Base-by-base conservation (phyloP, 2,329 filamentous ascomycete species). In the Zarea fungicola region DNA sequence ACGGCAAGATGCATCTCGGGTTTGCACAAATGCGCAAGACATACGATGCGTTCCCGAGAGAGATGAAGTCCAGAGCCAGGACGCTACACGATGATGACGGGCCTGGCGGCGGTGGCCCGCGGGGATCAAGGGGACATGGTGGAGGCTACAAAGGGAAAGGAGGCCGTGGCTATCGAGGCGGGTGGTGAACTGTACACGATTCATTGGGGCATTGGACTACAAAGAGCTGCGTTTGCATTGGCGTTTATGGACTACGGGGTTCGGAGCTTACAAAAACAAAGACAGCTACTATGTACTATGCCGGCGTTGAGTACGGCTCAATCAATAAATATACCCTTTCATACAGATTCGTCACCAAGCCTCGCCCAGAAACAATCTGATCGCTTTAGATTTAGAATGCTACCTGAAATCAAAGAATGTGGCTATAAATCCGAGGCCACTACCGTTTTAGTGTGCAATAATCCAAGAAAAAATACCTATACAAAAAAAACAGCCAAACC, bases 1-100 rank as follows among this genome's bases (percentile, higher is more conserved):
- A 96, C 68, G 93, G 93, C 19, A 99, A 99, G 76, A 99, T 99
- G 93, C 93, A 99, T 64, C 72, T 99, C 50, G 93, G 93, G 0
- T 99, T 97, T 65, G 93, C 93, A 14, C 89, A 96, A 70, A 99
- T 99, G 93, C 83, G 93, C 59, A 95, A 93, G 76, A 93, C 90
- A 3, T 90, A 82, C 61, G 90, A 96, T 49, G 74, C 80, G n/a
- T 82, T 99, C 54, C 85, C 85, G 44, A 90, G 90, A 68, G 90
- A 96, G 64, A 76, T 96, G 68, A 87, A 89, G 63, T 85, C 85
- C 2, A 75, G 87, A 23, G 74, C 77, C 41, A 79, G 81, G 16
- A 70, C 73, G 18, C 75, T 80, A 58, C 74, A 78, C 48, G 75
- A 76, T 23, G 60, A 69, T 9, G 64, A 75, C 53, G 70, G 70